Conservation (phyloP, 768 basidiomycete species). For the Termitomyces sp. region DNA sequence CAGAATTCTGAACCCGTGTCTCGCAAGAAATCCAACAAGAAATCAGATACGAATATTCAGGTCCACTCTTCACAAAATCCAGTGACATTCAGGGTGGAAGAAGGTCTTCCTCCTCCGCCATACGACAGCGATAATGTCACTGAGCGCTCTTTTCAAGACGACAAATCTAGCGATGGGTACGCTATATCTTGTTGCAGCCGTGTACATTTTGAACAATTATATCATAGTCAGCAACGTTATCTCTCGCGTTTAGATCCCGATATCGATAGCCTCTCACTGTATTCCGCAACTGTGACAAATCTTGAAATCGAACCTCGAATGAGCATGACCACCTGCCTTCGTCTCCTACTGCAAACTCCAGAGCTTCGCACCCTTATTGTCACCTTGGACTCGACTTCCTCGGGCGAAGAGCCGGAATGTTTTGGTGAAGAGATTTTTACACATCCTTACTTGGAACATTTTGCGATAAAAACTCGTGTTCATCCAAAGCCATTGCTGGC, state of each 20-base stretch:
- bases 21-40: no score
- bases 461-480: not conserved
- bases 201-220: no score
- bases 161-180: not conserved
- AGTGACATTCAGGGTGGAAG: not conserved
- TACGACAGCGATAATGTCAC: not conserved
- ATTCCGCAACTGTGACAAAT: not conserved
- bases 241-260: no score
- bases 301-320: not conserved
- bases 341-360: not conserved
- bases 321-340: not conserved
- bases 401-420: accelerated
- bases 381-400: not conserved
- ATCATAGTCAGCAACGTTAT: no score
- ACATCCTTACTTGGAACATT: not conserved
- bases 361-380: not conserved
- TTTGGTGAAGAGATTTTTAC: accelerated
- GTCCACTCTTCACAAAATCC: not conserved
- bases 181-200: no score
- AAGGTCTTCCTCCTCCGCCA: not conserved
- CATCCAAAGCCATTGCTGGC: not conserved
- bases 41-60: not conserved
- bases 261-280: not conserved
- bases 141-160: not conserved
- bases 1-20: no score